phyloP scores from a whole-genome alignment of 768 basidiomycete species.

The Mycena latifolia region DNA sequence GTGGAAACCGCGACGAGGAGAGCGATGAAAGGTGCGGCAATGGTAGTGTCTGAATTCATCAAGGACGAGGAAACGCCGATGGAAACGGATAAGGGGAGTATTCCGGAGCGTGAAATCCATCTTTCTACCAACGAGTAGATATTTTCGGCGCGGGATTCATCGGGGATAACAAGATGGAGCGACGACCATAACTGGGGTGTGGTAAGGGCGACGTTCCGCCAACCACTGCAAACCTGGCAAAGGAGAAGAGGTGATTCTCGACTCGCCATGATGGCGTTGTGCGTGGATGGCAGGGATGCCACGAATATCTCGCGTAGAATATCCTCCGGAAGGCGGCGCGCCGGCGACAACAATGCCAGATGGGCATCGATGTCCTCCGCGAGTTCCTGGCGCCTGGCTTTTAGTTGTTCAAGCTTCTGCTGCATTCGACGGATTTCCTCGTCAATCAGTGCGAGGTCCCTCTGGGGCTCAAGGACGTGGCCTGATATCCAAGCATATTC shows the following conservation, averaged over 20 bases:
- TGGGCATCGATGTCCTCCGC: not conserved
- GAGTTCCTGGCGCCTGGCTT: no score
- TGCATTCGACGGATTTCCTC: not conserved
- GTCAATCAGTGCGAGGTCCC: not conserved
- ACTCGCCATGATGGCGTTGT: conserved; percentile 32
- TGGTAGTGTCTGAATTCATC: not conserved
- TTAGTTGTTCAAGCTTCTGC: no score
- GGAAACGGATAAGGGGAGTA: conserved; percentile 5
- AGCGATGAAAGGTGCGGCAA: not conserved
- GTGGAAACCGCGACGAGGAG: not conserved
- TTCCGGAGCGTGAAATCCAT: conserved; percentile 1
- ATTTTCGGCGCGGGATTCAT: not conserved
- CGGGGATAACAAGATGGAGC: conserved; percentile 24
- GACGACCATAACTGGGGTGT: conserved; percentile 42
- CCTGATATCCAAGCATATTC: conserved; percentile 11
- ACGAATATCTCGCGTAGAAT: conserved; percentile 20
- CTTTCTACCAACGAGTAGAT: not conserved
- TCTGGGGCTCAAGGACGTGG: not conserved
- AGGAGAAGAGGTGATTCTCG: conserved; percentile 38
- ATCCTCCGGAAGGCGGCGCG: conserved; percentile 10
- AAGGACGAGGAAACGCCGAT: not conserved
- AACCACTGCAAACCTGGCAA: conserved; percentile 35
- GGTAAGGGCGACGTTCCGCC: conserved; percentile 38
- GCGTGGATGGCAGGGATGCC: conserved; percentile 32
- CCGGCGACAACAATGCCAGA: conserved; percentile 7